phyloP scores from a whole-genome alignment of 2,329 filamentous ascomycete genomes.

The Ophiognomonia clavigignenti-juglandacearum region DNA sequence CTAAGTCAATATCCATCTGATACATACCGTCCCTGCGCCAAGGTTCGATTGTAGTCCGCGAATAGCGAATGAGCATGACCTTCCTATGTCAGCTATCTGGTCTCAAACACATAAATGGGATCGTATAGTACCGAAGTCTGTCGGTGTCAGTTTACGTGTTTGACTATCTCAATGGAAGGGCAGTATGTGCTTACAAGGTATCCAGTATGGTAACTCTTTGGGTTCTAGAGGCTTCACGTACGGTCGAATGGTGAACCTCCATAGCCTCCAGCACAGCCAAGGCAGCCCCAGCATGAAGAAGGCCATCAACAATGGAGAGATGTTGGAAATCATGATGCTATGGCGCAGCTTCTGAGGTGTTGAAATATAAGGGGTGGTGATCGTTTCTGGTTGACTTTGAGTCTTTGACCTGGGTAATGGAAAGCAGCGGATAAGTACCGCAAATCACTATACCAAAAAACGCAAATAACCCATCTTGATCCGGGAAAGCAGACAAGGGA shows the following conservation, averaged over 20 bases:
- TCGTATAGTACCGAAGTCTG: not conserved
- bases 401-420: no score
- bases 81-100: not conserved
- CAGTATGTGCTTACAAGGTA: not conserved
- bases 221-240: not conserved
- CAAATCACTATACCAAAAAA: no score
- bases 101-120: not conserved
- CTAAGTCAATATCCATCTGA: not conserved
- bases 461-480: no score
- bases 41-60: not conserved
- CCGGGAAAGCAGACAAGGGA: no score
- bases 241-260: slow-evolving; percentile 1
- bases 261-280: not conserved
- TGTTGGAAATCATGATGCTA: not conserved
- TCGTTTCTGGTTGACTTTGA: no score
- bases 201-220: slow-evolving; percentile 1
- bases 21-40: not conserved
- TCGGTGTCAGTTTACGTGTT: not conserved
- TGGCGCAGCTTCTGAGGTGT: no score
- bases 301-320: no score
- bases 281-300: not conserved
- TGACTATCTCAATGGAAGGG: not conserved
- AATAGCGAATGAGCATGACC: not conserved
- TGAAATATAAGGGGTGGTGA: no score
- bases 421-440: no score